A percentile compares a stretch with the other conserved stretches of the same genome.
phyloP scores from a whole-genome alignment of 192 early-diverging fungal genomes.

The Coemansia biformis region DNA sequence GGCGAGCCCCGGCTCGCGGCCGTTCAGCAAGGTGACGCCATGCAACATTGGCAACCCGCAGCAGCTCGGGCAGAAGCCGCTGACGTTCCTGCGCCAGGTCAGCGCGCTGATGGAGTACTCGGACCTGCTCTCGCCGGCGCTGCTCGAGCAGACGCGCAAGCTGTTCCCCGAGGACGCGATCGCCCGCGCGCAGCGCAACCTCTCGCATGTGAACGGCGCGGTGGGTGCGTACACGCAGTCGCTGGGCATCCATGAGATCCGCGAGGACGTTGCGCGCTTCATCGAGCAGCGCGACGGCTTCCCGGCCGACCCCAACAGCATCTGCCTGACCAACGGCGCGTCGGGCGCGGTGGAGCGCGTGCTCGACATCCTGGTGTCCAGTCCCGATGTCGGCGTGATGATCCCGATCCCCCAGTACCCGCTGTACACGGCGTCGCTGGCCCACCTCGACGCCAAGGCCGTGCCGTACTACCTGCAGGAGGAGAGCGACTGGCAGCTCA shows the following conservation, averaged over 20 bases:
- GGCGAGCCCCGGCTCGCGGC: constrained; percentile 46
- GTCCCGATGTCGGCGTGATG: constrained; percentile 87
- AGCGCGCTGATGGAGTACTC: constrained; percentile 85
- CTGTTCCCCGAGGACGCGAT: constrained; percentile 87
- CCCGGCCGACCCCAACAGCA: constrained; percentile 73
- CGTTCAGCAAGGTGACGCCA: constrained; percentile 64
- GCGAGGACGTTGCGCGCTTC: constrained; percentile 85
- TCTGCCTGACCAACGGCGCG: constrained; percentile 91
- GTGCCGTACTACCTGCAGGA: constrained; percentile 95
- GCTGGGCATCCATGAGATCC: constrained; percentile 78
- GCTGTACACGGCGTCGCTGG: constrained; percentile 89
- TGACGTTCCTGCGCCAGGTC: constrained; percentile 97
- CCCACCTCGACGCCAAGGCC: constrained; percentile 74
- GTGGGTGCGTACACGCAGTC: constrained; percentile 93
- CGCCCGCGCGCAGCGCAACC: constrained; percentile 64
- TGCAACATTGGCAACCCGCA: constrained; percentile 96
- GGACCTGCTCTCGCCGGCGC: constrained; percentile 61
- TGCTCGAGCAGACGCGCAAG: constrained; percentile 54
- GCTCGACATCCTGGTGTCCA: constrained; percentile 77
- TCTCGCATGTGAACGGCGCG: constrained; percentile 66
- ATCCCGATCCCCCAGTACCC: constrained; percentile 99
- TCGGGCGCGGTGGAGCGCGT: constrained; percentile 90
- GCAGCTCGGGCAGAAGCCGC: constrained; percentile 81
- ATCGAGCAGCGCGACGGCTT: constrained; percentile 92
- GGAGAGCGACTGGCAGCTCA: constrained; percentile 74